These are phyloP conservation scores for Sporothrix schenckii DNA, from an alignment of 2,329 filamentous ascomycete species.

Conservation along the genomic window DNA sequence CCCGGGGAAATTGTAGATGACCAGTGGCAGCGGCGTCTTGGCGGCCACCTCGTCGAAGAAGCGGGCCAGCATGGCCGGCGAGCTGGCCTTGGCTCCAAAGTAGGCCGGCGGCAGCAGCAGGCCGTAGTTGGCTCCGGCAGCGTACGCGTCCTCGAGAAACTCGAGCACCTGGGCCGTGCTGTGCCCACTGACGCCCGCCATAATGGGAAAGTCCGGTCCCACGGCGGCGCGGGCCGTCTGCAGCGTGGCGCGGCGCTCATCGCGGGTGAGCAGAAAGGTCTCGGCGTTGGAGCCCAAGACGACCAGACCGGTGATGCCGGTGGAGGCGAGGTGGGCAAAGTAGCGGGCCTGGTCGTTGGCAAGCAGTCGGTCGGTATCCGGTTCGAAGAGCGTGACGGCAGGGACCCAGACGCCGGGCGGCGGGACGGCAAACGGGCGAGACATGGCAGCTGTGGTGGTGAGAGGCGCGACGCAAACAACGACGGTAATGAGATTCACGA, in stretches of 20 bases:
- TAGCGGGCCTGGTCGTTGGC: constrained; percentile 40
- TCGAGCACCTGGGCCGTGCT: constrained; percentile 66
- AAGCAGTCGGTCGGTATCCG: constrained; percentile 40
- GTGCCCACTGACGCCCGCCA: constrained; percentile 66
- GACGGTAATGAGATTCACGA: background rate
- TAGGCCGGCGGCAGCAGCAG: constrained; percentile 66
- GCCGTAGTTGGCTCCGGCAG: constrained; percentile 63
- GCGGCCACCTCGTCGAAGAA: constrained; percentile 63
- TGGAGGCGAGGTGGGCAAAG: constrained; percentile 41
- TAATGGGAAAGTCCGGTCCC: constrained; percentile 58
- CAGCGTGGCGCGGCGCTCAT: constrained; percentile 52
- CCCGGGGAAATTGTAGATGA: constrained; percentile 70
- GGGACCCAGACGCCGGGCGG: constrained; percentile 43
- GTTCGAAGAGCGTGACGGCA: constrained; percentile 44
- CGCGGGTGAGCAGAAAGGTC: constrained; percentile 43
- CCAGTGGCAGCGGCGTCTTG: constrained; percentile 58
- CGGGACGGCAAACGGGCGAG: constrained; percentile 34
- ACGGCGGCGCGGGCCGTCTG: constrained; percentile 57
- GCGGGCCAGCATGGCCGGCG: constrained; percentile 57
- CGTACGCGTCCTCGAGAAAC: constrained; percentile 60
- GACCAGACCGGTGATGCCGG: constrained; percentile 42
- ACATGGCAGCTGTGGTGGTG: background rate
- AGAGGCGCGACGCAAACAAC: background rate
- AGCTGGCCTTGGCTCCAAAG: constrained; percentile 63
- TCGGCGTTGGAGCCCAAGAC: constrained; percentile 45